phyloP scores from a whole-genome alignment of 2,329 filamentous ascomycete genomes.

The Nemania diffusa region DNA sequence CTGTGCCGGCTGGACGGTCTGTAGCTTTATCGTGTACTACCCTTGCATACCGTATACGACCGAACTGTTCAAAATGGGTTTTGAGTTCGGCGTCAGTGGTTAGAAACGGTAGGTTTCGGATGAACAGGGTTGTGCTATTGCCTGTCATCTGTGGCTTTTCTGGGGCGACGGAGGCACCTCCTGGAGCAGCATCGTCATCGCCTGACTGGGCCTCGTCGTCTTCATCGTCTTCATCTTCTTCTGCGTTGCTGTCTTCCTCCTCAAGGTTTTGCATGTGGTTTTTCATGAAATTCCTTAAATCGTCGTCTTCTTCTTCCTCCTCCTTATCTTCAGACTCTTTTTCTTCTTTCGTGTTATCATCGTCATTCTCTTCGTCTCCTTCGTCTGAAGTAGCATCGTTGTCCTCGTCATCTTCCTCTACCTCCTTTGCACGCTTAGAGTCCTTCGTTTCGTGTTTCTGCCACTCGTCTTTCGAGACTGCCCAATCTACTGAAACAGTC shows the following conservation, averaged over 20 bases:
- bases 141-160: slow-evolving; percentile 59
- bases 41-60: slow-evolving; percentile 87
- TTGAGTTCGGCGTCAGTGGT: slow-evolving; percentile 84
- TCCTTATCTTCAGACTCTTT: slow-evolving; percentile 55
- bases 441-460: slow-evolving; percentile 64
- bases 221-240: slow-evolving; percentile 49
- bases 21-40: slow-evolving; percentile 89
- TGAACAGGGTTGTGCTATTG: slow-evolving; percentile 84
- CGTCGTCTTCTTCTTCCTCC: slow-evolving; percentile 47
- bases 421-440: slow-evolving; percentile 41
- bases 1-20: slow-evolving; percentile 88
- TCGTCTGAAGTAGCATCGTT: neutral
- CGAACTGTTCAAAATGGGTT: slow-evolving; percentile 88
- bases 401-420: slow-evolving; percentile 48
- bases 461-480: slow-evolving; percentile 91
- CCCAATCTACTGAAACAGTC: slow-evolving; percentile 93
- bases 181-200: slow-evolving; percentile 53
- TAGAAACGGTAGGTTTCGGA: slow-evolving; percentile 93
- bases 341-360: slow-evolving; percentile 50
- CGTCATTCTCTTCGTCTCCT: slow-evolving; percentile 23
- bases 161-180: slow-evolving; percentile 35
- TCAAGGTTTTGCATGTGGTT: slow-evolving; percentile 68
- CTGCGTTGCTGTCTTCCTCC: slow-evolving; percentile 64
- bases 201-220: slow-evolving; percentile 51
- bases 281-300: slow-evolving; percentile 67